These are phyloP conservation scores for Toxoplasma gondii DNA, from an alignment of 169 alveolate genomes.

Conservation along the genomic window DNA sequence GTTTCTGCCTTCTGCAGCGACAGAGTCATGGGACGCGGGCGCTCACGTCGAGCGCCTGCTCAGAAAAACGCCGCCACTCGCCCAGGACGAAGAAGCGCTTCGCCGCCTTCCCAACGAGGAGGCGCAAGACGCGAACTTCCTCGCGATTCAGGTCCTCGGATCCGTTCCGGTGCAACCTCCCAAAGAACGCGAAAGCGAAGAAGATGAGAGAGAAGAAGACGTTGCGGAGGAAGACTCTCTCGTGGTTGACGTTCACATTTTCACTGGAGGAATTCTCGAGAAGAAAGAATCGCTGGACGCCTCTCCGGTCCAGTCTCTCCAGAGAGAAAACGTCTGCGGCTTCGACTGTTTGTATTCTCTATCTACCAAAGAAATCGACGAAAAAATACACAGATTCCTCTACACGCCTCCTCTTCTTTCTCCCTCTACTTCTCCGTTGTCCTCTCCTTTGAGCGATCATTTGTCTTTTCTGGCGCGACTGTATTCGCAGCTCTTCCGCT, in stretches of 20 bases:
- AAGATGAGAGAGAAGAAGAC: neutral
- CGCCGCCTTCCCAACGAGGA: neutral
- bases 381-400: neutral
- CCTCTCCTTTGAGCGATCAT: neutral
- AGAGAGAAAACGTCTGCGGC: neutral
- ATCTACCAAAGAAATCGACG: neutral
- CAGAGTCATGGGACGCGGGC: neutral
- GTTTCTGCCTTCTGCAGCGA: neutral
- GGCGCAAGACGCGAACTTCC: neutral
- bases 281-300: neutral
- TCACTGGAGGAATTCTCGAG: neutral
- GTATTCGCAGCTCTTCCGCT: neutral
- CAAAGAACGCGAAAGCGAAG: neutral
- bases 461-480: neutral
- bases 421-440: neutral
- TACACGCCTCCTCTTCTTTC: neutral
- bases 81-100: neutral
- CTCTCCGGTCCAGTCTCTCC: neutral
- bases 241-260: neutral
- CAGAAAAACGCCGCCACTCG: neutral
- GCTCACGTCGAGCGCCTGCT: neutral
- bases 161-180: neutral
- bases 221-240: neutral
- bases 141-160: neutral
- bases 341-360: neutral